phyloP scores from a whole-genome alignment of 768 basidiomycete genomes.

The Tulasnella sp. region DNA sequence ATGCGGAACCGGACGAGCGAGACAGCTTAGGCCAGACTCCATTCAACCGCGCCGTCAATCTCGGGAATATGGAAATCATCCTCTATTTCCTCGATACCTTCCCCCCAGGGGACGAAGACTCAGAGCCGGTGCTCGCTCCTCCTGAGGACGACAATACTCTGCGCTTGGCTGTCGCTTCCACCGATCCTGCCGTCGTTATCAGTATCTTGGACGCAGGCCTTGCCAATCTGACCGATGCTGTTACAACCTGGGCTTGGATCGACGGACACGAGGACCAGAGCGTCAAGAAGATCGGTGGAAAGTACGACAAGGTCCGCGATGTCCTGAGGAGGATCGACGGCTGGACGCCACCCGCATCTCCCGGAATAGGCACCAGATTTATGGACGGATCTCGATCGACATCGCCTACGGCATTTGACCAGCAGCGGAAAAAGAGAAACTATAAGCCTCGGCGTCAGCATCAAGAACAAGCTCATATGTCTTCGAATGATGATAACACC shows the following conservation, averaged over 20 bases:
- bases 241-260: constrained; percentile 39
- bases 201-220: constrained; percentile 50
- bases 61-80: constrained; percentile 41
- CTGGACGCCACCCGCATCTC: constrained; percentile 37
- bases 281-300: constrained; percentile 23
- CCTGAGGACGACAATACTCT: constrained; percentile 18
- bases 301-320: constrained; percentile 39
- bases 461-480: background rate
- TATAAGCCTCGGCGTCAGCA: background rate
- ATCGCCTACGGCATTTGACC: background rate
- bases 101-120: constrained; percentile 43
- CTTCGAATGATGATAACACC: background rate
- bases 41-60: constrained; percentile 51
- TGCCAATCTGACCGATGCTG: constrained; percentile 37
- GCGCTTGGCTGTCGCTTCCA: constrained; percentile 44
- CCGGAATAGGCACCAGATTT: background rate
- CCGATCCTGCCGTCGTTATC: constrained; percentile 53
- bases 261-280: background rate
- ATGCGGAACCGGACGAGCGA: constrained; percentile 61
- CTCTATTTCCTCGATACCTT: constrained; percentile 51
- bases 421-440: background rate
- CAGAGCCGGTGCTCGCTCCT: constrained; percentile 36
- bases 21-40: constrained; percentile 47
- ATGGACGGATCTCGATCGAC: background rate
- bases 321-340: constrained; percentile 42